Evolutionary conservation across 75 land plant species (phyloP), one percentile per base, ranked within the genome.

Genomic region (Selaginella tamariscina): DNA sequence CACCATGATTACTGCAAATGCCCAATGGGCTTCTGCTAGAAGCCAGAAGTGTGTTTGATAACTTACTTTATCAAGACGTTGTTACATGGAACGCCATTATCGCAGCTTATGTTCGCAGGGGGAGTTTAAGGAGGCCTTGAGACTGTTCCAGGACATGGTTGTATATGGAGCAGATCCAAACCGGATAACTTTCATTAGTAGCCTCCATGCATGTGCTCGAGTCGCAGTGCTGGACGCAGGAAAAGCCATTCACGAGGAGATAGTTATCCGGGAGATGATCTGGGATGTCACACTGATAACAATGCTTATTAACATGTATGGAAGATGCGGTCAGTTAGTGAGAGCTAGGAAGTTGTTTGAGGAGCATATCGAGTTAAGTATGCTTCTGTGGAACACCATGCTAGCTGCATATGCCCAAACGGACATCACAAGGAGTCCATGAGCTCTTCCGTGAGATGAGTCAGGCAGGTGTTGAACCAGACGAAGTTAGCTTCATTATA

Each of bases 91-190:
- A 66, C 65, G 69, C 74, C 1, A 23, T 72, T 27, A 72, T 72
- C 30, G 74, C 31, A n/a, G 74, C 68, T 13, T 65, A 24, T 33
- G 74, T 66, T 49, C 44, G 24, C 70, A 66, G 2, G 69, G n/a
- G 13, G 32, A 55, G 18, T 31, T 54, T 31, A 15, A 9, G 13
- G 70, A 57, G 28, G 74, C 74, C 1, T 31, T 72, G 29, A 32
- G 54, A 30, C 2, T 55, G 1, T 72, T 72, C 24, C 21, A 21
- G 30, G 44, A 27, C 29, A 72, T 72, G 74, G 28, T 39, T 13
- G 29, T 20, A 32, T 33, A 29, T 20, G 32, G 71, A 31, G 23
- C n/a, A 8, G 13, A 24, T 27, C 57, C 74, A 30, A 67, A 27
- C 28, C 29, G 49, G 0, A 23, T 33, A 1, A 24, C 33, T 24